A percentile compares a stretch with the other conserved stretches of the same genome.
Evolutionary conservation across 2,329 filamentous ascomycete species (phyloP).

Genomic region (Pestalotiopsis sp.): DNA sequence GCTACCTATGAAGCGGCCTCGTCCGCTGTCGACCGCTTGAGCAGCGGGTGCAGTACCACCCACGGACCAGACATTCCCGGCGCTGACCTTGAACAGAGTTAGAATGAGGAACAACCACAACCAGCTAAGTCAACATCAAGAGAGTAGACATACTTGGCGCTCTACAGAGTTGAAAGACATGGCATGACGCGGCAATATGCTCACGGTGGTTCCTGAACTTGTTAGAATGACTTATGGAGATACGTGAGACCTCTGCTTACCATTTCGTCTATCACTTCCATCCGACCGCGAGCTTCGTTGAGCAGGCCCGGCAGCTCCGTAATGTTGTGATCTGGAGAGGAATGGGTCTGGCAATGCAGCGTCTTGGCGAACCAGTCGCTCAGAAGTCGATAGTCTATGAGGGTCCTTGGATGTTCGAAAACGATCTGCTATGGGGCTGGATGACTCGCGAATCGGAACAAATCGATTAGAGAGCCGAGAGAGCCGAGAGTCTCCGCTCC

Average conservation of each 20-base stretch:
- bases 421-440: constrained; percentile 39
- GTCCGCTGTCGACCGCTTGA: constrained; percentile 61
- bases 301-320: constrained; percentile 23
- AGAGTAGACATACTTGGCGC: constrained; percentile 35
- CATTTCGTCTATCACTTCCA: constrained; percentile 22
- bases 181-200: neutral
- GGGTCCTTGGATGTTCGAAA: constrained; percentile 47
- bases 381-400: constrained; percentile 42
- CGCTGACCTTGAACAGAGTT: constrained; percentile 48
- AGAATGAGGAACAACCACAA: neutral
- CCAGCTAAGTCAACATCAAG: neutral
- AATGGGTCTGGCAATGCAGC: constrained; percentile 45
- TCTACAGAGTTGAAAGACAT: constrained; percentile 26
- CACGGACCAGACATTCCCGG: constrained; percentile 75
- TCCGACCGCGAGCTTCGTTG: constrained; percentile 30
- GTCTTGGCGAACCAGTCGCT: constrained; percentile 46
- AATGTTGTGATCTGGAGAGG: constrained; percentile 32
- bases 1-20: constrained; percentile 65
- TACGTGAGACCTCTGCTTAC: constrained; percentile 19
- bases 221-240: neutral
- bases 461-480: constrained; percentile 47
- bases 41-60: constrained; percentile 66
- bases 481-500: neutral
- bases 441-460: constrained; percentile 43
- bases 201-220: constrained; percentile 3